A percentile compares a stretch with the other conserved stretches of the same genome.
Conservation (phyloP, 805 yeast genomes). For the Wickerhamomyces sydowiorum region DNA sequence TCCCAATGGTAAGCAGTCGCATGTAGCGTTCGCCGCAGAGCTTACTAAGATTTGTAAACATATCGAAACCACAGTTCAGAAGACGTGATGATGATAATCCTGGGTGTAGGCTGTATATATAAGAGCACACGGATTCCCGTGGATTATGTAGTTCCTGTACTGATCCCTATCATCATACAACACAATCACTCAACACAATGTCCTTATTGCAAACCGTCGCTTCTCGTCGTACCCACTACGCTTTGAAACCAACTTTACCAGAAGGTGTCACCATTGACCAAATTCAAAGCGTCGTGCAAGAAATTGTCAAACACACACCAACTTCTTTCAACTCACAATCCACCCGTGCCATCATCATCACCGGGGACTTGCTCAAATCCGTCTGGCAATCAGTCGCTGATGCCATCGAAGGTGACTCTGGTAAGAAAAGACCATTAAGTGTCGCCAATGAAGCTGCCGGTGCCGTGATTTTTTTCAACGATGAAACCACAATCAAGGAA, state of each 20-base stretch:
- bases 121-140: too few species aligned
- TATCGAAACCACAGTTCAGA: too few species aligned
- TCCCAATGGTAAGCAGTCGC: too few species aligned
- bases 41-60: too few species aligned
- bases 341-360: conserved; percentile 40
- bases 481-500: conserved; percentile 30
- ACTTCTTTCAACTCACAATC: conserved; percentile 48
- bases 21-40: too few species aligned
- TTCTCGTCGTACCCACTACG: conserved; percentile 43
- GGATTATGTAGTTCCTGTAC: too few species aligned
- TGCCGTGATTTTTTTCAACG: conserved; percentile 44
- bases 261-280: conserved; percentile 31
- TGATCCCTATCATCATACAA: not conserved
- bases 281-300: conserved; percentile 35
- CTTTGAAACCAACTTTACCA: conserved; percentile 39
- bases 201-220: conserved; percentile 28
- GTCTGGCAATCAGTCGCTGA: conserved; percentile 40
- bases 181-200: conserved; percentile 5
- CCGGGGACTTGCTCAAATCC: conserved; percentile 38
- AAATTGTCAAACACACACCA: conserved; percentile 42
- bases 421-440: conserved; percentile 36
- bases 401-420: conserved; percentile 30
- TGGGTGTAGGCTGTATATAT: too few species aligned
- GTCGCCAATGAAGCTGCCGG: conserved; percentile 42
- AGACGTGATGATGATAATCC: too few species aligned